A percentile compares a stretch with the other conserved stretches of the same genome.
Conservation (phyloP, 2,329 filamentous ascomycete genomes). For the Trichoderma breve region DNA sequence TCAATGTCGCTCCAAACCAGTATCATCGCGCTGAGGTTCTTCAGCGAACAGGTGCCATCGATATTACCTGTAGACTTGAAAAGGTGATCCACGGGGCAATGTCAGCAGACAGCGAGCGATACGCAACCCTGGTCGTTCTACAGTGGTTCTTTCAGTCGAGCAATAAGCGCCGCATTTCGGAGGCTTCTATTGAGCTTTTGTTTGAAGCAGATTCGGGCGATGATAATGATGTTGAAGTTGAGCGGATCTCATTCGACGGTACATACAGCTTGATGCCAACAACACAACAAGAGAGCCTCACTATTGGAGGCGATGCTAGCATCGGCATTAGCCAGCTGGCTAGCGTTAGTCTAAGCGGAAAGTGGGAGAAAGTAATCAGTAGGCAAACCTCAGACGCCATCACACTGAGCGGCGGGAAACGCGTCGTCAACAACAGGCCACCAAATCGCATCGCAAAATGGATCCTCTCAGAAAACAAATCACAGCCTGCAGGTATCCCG, state of each 20-base stretch:
- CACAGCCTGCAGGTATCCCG: neutral
- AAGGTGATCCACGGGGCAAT: conserved; percentile 2
- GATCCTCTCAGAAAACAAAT: conserved; percentile 20
- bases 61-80: conserved; percentile 18
- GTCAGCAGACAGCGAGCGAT: conserved; percentile 19
- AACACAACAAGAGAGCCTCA: neutral
- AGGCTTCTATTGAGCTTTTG: too few relatives aligned
- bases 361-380: too few relatives aligned
- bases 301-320: too few relatives aligned
- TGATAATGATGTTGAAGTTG: conserved; percentile 8
- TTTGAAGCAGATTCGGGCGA: too few relatives aligned
- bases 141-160: too few relatives aligned
- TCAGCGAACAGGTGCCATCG: conserved; percentile 21
- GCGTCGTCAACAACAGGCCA: conserved; percentile 12
- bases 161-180: too few relatives aligned
- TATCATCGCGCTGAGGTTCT: conserved; percentile 21
- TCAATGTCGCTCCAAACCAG: conserved; percentile 17
- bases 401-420: neutral
- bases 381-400: conserved; percentile 6
- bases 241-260: conserved; percentile 13
- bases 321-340: too few relatives aligned
- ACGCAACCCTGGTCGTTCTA: conserved; percentile 16
- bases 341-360: too few relatives aligned
- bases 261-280: conserved; percentile 11
- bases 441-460: conserved; percentile 18